A percentile compares a stretch with the other conserved stretches of the same genome.
phyloP scores from a whole-genome alignment of 495 filamentous ascomycete genomes.

The Geoglossum glabrum region DNA sequence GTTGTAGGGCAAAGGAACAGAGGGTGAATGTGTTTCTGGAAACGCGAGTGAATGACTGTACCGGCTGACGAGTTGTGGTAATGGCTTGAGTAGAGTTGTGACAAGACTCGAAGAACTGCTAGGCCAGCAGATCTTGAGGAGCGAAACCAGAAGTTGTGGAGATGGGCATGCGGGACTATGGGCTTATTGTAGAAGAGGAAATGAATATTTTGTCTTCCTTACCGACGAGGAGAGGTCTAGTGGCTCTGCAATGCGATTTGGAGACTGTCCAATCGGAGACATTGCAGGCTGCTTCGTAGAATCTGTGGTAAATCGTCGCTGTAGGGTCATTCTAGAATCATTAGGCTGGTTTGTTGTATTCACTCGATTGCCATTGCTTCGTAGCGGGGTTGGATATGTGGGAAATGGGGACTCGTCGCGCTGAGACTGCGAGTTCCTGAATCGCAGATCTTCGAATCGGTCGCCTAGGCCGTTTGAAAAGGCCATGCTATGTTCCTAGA shows the following conservation, averaged over 20 bases:
- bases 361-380: conserved; percentile 1
- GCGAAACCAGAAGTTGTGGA: neutral
- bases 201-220: conserved; percentile 8
- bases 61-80: neutral
- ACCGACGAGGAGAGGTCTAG: conserved; percentile 29
- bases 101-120: neutral
- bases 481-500: conserved; percentile 26
- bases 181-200: conserved; percentile 20
- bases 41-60: neutral
- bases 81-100: neutral
- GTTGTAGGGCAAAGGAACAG: neutral
- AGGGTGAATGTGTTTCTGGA: neutral
- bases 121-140: neutral
- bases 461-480: conserved; percentile 44
- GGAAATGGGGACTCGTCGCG: conserved; percentile 49
- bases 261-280: conserved; percentile 46
- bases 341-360: neutral
- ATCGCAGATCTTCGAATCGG: conserved; percentile 58
- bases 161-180: neutral
- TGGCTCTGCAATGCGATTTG: conserved; percentile 32
- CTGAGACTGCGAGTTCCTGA: conserved; percentile 51
- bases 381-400: conserved; percentile 40
- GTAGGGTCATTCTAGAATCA: conserved; percentile 51
- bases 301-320: conserved; percentile 87
- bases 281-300: conserved; percentile 69